Evolutionary conservation across 768 basidiomycete species (phyloP), one percentile per base, ranked within the genome.

Genomic region (Amanita pallidorosea): DNA sequence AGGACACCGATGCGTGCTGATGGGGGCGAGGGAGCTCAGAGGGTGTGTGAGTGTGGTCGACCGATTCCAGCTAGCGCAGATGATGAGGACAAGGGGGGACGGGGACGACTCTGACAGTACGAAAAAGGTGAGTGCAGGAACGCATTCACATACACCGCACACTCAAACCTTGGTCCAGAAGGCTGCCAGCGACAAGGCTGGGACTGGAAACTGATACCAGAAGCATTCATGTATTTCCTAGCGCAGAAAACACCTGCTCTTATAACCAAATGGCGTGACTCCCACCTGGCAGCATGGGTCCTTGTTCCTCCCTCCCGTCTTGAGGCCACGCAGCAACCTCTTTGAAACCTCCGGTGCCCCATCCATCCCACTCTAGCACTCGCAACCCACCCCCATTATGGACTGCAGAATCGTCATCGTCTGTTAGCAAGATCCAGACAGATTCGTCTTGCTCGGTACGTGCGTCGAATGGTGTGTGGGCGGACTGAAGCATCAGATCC

Each of bases 241-340:
- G 18, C 20, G 29, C 7, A 27, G n/a, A n/a, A 17, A 13, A 33
- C 12, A 33, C 12, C 13, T 5, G 5, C n/a, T 33, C 11, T 47
- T 41, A 53, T 33, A 77, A 58, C 75, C 75, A 77, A 25, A 77
- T 64, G 6, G 76, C 76, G 65, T 77, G 76, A 52, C 76, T 77
- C 1, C 67, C 74, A 1, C 75, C 76, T 27, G 58, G 59, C 62
- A 75, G 71, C 45, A 53, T 51, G 43, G 62, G 61, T 7, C 51
- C 50, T 18, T 51, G 53, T 12, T 25, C 25, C 17, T 52, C 56
- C n/a, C 58, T 54, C 17, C 38, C 35, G 2, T 36, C 22, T 8
- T 29, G 27, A 29, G 74, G 74, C 74, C 74, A 76, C 46, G 66
- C 65, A 34, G 65, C 68, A 38, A 73, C 72, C 33, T 67, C 57